Evolutionary conservation across 2,329 filamentous ascomycete species (phyloP), one percentile per base, ranked within the genome.

Genomic region (Xylariaceae sp.): DNA sequence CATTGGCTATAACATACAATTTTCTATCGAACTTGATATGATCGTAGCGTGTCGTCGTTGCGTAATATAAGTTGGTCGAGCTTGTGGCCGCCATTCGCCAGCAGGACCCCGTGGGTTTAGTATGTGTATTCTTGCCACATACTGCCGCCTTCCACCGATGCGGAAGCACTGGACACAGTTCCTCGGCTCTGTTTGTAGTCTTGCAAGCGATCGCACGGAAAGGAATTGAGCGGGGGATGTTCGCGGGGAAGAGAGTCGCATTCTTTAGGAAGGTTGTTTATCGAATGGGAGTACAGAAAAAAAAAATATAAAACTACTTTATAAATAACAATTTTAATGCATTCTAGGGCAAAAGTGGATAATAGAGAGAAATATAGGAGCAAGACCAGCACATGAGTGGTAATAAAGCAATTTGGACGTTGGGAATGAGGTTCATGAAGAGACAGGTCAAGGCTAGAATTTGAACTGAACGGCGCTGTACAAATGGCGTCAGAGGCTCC

Each of bases 181-280:
- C 37, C 29, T 51, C 29, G 54, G 51, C 26, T 40, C 49, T 35
- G 42, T 39, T 35, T 52, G 37, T 37, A 55, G 42, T 50, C 51
- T 45, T 33, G 58, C 57, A 54, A 57, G 50, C n/a, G 53, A 56
- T 33, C 41, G 63, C 48, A 53, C 33, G 36, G 57, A 51, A 21
- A 59, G 43, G 35, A 59, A 45, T 62, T 51, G 59, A 49, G 55
- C 45, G 15, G 51, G 53, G 51, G 60, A 46, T 41, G 55, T 54
- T 50, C 43, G 58, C 35, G 45, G 48, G 35, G 52, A 56, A 44
- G 54, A 63, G 54, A 53, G 57, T 53, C 64, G 63, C 65, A 66
- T 67, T 45, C 50, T 58, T 43, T 42, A 36, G 40, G 24, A 13
- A 46, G 26, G 36, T 30, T 50, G 54, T 49, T 59, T 42, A 30